Conservation (phyloP, 768 basidiomycete species). For the Tylopilus rubrobrunneus region DNA sequence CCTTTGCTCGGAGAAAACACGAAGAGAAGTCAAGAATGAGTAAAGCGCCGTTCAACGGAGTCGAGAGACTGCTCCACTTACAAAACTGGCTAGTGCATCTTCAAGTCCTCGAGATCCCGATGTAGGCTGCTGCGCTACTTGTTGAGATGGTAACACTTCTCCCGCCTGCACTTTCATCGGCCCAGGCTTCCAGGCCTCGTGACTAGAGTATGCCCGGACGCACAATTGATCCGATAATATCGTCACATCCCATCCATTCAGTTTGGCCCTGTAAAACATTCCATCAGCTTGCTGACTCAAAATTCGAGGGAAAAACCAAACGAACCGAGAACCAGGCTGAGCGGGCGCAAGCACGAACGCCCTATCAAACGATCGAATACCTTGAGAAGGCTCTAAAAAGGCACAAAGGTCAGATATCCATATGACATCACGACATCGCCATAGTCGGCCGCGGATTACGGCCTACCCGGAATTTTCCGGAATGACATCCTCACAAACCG, state of each 20-base stretch:
- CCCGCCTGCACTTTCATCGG: constrained; percentile 68
- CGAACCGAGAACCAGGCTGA: constrained; percentile 78
- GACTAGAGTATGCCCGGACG: constrained; percentile 79
- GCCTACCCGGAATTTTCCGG: constrained; percentile 12
- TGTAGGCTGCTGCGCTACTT: constrained; percentile 23
- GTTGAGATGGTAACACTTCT: constrained; percentile 22
- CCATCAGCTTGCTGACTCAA: constrained; percentile 6
- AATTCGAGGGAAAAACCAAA: constrained; percentile 12
- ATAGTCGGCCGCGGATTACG: constrained; percentile 2
- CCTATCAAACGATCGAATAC: constrained; percentile 89
- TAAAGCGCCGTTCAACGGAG: constrained; percentile 2
- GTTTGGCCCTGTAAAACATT: constrained; percentile 54
- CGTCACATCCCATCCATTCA: constrained; percentile 84
- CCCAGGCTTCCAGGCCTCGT: constrained; percentile 74
- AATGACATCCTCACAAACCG: background rate
- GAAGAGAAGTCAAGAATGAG: constrained; percentile 10
- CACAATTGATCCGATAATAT: constrained; percentile 88
- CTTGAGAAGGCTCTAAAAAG: constrained; percentile 59
- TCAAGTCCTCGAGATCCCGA: constrained; percentile 41
- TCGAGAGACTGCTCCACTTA: constrained; percentile 36
- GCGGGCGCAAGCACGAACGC: constrained; percentile 85
- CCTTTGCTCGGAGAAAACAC: constrained; percentile 36
- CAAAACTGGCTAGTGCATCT: constrained; percentile 51
- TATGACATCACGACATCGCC: constrained; percentile 12
- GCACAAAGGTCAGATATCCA: constrained; percentile 16